These are phyloP conservation scores for Raphanus raphanistrum DNA, from an alignment of 345 rosid species.

Conservation along the genomic window DNA sequence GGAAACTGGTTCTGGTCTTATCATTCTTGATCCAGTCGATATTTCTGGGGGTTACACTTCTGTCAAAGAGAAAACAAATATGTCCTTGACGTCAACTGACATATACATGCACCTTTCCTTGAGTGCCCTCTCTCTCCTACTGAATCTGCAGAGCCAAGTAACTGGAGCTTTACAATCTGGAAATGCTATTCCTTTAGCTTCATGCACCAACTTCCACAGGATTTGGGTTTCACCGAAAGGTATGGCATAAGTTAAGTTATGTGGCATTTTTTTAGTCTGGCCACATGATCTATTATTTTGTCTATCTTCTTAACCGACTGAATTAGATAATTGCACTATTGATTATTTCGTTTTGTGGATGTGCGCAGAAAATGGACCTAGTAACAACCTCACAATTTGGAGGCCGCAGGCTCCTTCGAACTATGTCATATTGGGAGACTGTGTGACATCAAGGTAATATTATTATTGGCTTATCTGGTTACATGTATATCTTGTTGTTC, in stretches of 20 bases:
- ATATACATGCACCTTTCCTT: slow-evolving; percentile 85
- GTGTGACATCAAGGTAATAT: slow-evolving; percentile 90
- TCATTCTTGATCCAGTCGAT: slow-evolving; percentile 86
- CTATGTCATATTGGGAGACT: slow-evolving; percentile 94
- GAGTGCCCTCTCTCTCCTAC: slow-evolving; percentile 78
- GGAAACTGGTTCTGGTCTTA: slow-evolving; percentile 97
- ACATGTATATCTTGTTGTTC: slow-evolving; percentile 19
- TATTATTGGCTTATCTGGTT: slow-evolving; percentile 19
- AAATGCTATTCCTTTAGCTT: slow-evolving; percentile 74
- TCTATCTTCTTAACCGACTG: slow-evolving; percentile 18
- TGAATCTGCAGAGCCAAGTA: slow-evolving; percentile 83
- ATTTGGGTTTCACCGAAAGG: slow-evolving; percentile 94
- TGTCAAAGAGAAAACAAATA: slow-evolving; percentile 83
- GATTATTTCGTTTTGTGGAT: slow-evolving; percentile 10
- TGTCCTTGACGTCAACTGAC: slow-evolving; percentile 81
- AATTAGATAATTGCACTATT: slow-evolving; percentile 9
- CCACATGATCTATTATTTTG: slow-evolving; percentile 7
- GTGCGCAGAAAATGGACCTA: slow-evolving; percentile 68
- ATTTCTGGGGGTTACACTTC: slow-evolving; percentile 90
- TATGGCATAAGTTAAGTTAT: slow-evolving; percentile 37
- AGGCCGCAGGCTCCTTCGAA: slow-evolving; percentile 94
- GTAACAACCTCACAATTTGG: slow-evolving; percentile 88
- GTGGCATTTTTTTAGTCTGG: slow-evolving; percentile 18
- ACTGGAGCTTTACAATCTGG: slow-evolving; percentile 85
- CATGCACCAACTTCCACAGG: slow-evolving; percentile 80